Base-by-base conservation (phyloP, 2,329 filamentous ascomycete species). In the Penicillium sp. region DNA sequence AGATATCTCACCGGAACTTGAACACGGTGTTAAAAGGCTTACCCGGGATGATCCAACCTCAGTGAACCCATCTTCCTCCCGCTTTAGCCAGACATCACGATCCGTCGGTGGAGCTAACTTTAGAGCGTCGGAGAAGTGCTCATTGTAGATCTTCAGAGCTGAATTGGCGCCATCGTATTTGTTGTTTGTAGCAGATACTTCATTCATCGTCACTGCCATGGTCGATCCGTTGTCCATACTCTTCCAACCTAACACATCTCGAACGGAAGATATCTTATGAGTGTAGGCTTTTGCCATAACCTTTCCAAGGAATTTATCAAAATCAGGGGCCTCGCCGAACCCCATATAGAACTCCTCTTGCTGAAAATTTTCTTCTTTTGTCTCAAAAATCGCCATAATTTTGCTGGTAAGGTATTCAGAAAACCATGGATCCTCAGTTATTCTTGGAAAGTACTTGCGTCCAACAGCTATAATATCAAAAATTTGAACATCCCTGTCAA, bases 301-400 rank as follows among this genome's bases (percentile, higher is more conserved):
- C 38, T 55, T 55, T 41, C 30, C 35, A 45, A 55, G 52, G 31
- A 55, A 55, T 55, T 55, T 55, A 55, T 55, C 52, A 38, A 55
- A 55, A 35, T 72, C 5, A 49, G 69, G 48, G 67, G 67, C 56
- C 44, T 71, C 6, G 57, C 63, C 7, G 59, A 62, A 38, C 21
- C 52, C 52, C n/a, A 44, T 44, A n/a, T 21, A 55, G 21, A 55
- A 45, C 52, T 55, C 52, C 52, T 55, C 52, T 29, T 55, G 52
- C 30, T 55, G 30, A 55, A 55, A 55, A 41, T 44, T 41, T 17
- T 19, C 17, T 41, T 55, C 52, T 35, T 55, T 23, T 35, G 60
- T 65, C 2, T 57, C 62, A 21, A 58, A 69, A 35, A 67, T 63
- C 19, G 58, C 63, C 9, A 41, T 67, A 56, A 64, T 49, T 66